These are phyloP conservation scores for Athelia psychrophila DNA, from an alignment of 1,284 basidiomycete genomes.

Conservation along the genomic window DNA sequence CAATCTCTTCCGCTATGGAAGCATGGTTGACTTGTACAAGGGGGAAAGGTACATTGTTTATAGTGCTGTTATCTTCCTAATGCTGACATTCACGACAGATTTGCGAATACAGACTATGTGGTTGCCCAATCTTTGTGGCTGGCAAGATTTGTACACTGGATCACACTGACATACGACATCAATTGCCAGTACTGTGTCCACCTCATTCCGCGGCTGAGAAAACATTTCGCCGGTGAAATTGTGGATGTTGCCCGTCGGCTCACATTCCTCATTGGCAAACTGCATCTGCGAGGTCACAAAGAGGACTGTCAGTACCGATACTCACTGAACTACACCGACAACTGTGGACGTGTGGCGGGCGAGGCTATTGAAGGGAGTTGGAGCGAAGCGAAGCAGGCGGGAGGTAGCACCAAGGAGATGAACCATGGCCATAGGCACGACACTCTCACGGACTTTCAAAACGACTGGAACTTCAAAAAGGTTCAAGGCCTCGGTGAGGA, in stretches of 20 bases:
- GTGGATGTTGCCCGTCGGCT: background rate
- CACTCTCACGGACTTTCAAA: conserved; percentile 13
- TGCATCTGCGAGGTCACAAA: background rate
- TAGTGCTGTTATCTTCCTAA: background rate
- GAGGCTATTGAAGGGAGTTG: conserved; percentile 19
- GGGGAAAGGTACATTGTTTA: conserved; percentile 9
- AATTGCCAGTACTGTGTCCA: background rate
- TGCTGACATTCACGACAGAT: background rate
- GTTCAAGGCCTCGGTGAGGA: conserved; percentile 11
- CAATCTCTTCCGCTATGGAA: background rate
- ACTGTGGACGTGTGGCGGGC: conserved; percentile 16
- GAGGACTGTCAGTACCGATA: conserved; percentile 1
- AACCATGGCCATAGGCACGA: conserved; percentile 24
- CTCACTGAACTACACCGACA: conserved; percentile 18
- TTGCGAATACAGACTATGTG: conserved; percentile 3
- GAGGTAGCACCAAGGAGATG: conserved; percentile 20
- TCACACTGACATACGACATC: background rate
- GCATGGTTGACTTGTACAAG: conserved; percentile 8
- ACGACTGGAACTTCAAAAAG: conserved; percentile 19
- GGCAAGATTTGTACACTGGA: background rate
- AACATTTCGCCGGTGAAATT: background rate
- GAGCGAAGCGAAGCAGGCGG: conserved; percentile 16
- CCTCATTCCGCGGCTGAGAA: background rate
- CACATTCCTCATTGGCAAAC: background rate
- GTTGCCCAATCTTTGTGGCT: background rate